Percentiles rank a stretch among this genome's conserved stretches.
Evolutionary conservation across 371 early-diverging fungal species (phyloP).

Genomic region (Zancudomyces culisetae): DNA sequence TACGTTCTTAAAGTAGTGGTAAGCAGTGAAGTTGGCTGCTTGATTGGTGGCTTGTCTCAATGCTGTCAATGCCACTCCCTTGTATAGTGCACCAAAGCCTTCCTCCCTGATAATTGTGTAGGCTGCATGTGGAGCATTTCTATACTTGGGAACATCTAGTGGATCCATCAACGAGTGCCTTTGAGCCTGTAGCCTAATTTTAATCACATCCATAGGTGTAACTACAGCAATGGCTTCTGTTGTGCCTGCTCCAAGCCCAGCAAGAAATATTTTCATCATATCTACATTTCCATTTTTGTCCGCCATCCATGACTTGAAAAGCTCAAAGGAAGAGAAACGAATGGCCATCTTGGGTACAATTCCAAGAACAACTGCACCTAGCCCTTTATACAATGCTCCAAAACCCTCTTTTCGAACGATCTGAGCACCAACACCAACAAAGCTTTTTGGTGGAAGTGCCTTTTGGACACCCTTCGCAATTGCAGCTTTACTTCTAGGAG

Average conservation of each 20-base stretch:
- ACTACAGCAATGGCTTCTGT: slow-evolving; percentile 94
- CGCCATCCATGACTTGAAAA: slow-evolving; percentile 69
- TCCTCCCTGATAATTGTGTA: slow-evolving; percentile 85
- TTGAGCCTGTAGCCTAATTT: slow-evolving; percentile 92
- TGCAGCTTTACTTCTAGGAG: background rate
- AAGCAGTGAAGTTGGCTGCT: slow-evolving; percentile 95
- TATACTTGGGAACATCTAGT: slow-evolving; percentile 87
- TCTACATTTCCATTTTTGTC: slow-evolving; percentile 44
- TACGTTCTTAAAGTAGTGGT: slow-evolving; percentile 71
- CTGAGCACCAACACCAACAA: slow-evolving; percentile 61
- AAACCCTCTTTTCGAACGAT: slow-evolving; percentile 79
- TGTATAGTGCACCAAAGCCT: slow-evolving; percentile 77
- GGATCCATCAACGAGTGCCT: slow-evolving; percentile 91
- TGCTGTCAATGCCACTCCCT: slow-evolving; percentile 86
- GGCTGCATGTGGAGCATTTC: slow-evolving; percentile 84
- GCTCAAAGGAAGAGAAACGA: slow-evolving; percentile 88
- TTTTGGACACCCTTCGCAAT: background rate
- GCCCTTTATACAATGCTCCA: slow-evolving; percentile 87
- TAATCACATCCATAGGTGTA: slow-evolving; percentile 95
- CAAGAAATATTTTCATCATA: slow-evolving; percentile 61
- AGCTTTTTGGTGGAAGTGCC: slow-evolving; percentile 24
- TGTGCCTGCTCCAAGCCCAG: slow-evolving; percentile 86
- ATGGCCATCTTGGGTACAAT: slow-evolving; percentile 98
- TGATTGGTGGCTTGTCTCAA: slow-evolving; percentile 94
- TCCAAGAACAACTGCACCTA: slow-evolving; percentile 91